Conservation (phyloP, 202 grass and related monocot species). For the Eragrostis tef region DNA sequence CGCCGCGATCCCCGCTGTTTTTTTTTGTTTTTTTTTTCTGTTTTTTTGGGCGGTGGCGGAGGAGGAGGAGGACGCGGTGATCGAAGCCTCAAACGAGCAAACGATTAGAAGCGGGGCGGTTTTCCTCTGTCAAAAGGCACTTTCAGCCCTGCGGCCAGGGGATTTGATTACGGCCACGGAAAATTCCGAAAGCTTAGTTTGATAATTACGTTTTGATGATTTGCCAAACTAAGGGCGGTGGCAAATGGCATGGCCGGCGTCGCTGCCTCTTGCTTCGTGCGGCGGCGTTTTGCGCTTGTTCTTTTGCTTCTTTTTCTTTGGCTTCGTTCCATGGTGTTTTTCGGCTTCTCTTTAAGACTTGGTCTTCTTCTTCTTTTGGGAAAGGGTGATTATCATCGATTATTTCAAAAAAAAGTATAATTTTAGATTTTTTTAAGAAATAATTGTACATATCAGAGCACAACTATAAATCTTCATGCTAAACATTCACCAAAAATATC, state of each 20-base stretch:
- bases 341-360: no score
- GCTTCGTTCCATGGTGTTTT: no score
- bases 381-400: no score
- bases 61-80: background rate
- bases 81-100: background rate
- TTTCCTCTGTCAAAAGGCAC: background rate
- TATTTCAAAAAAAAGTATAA: no score
- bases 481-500: no score
- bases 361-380: no score
- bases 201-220: background rate
- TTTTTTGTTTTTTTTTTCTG: background rate
- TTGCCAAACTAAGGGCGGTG: constrained; percentile 3
- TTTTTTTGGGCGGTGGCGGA: background rate
- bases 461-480: no score
- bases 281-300: background rate
- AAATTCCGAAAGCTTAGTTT: background rate
- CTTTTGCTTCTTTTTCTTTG: background rate
- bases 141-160: background rate
- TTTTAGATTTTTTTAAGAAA: no score
- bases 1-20: constrained; percentile 10
- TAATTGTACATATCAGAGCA: no score
- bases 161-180: background rate
- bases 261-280: background rate
- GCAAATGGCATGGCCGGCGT: background rate
- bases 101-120: background rate